phyloP scores from a whole-genome alignment of 805 yeast genomes.

The Saccharomycopsis sp. region DNA sequence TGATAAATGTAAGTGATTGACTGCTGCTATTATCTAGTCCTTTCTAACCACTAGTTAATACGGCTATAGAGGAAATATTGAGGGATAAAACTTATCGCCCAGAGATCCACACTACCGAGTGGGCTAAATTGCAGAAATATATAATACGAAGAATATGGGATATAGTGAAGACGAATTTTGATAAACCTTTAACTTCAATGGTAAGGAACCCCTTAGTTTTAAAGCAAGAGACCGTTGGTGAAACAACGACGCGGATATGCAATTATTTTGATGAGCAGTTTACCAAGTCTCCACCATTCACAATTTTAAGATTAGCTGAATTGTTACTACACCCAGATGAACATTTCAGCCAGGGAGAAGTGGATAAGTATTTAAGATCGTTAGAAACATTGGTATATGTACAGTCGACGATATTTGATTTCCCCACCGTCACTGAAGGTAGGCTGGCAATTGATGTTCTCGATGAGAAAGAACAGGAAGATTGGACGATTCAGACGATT shows the following conservation, averaged over 20 bases:
- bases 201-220: background rate
- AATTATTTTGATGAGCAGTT: constrained; percentile 22
- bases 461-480: background rate
- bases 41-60: constrained; percentile 1
- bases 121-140: background rate
- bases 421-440: constrained; percentile 11
- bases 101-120: background rate
- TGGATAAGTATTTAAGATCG: constrained; percentile 30
- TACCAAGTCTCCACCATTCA: constrained; percentile 31
- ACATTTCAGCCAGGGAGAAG: constrained; percentile 23
- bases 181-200: background rate
- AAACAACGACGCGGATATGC: constrained; percentile 1
- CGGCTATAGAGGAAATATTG: background rate
- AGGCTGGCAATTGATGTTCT: background rate
- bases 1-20: background rate
- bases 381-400: constrained; percentile 28
- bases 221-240: constrained; percentile 21
- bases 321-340: constrained; percentile 27
- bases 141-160: constrained; percentile 2
- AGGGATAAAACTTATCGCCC: constrained; percentile 1
- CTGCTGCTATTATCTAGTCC: background rate
- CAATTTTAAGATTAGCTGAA: constrained; percentile 31
- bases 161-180: constrained; percentile 2
- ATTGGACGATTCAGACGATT: constrained; percentile 6
- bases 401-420: constrained; percentile 28